These are phyloP conservation scores for Diophrys appendiculata DNA, from an alignment of 73 alveolate genomes.

Conservation along the genomic window DNA sequence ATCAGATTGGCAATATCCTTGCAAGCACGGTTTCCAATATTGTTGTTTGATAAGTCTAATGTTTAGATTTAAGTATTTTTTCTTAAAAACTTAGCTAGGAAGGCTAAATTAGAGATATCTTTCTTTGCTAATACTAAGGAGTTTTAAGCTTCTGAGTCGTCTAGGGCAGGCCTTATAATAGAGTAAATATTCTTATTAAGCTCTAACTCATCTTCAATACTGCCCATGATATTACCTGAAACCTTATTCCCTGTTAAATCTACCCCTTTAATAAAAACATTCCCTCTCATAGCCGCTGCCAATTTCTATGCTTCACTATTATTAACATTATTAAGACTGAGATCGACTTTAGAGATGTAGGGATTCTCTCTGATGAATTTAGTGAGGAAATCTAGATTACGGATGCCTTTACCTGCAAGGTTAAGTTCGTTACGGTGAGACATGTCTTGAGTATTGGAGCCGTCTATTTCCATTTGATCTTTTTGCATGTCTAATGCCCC, in stretches of 20 bases:
- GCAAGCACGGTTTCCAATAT: constrained; percentile 13
- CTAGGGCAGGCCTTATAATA: constrained; percentile 7
- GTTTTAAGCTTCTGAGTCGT: not conserved
- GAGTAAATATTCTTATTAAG: not conserved
- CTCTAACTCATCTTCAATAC: not conserved
- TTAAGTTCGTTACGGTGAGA: not conserved
- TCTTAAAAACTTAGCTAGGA: constrained; percentile 16
- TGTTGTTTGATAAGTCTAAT: constrained; percentile 6
- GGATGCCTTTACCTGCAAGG: constrained; percentile 24
- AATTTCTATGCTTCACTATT: constrained; percentile 3
- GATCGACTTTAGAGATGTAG: constrained; percentile 6
- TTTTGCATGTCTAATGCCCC: not conserved
- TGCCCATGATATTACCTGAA: not conserved
- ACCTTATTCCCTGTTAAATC: constrained; percentile 9
- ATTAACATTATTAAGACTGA: constrained; percentile 1
- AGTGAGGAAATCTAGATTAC: constrained; percentile 16
- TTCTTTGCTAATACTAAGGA: constrained; percentile 7
- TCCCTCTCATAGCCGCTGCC: constrained; percentile 4
- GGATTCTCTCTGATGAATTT: constrained; percentile 33
- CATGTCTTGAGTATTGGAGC: not conserved
- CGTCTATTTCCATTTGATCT: not conserved
- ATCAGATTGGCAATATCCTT: constrained; percentile 1
- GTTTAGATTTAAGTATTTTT: not conserved
- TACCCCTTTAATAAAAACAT: not conserved
- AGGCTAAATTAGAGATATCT: constrained; percentile 2